Percentiles rank a stretch among this genome's conserved stretches.
phyloP scores from a whole-genome alignment of 345 rosid species.

The Populus simonii region DNA sequence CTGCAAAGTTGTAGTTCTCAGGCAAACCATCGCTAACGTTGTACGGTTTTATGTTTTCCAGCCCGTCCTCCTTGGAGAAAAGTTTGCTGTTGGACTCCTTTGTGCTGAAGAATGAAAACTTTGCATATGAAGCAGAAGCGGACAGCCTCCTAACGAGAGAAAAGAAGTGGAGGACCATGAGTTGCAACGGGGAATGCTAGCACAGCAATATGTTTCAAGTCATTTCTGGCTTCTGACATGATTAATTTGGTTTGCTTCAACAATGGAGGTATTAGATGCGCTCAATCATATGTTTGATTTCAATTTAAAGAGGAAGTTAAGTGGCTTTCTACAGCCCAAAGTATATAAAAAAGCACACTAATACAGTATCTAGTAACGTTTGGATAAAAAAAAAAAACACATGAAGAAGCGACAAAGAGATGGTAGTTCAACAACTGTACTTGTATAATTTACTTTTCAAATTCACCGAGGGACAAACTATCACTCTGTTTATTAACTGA shows the following conservation, averaged over 20 bases:
- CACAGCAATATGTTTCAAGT: constrained; percentile 19
- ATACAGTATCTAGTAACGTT: no score
- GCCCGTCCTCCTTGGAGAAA: constrained; percentile 20
- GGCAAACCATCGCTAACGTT: constrained; percentile 43
- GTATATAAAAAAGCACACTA: no score
- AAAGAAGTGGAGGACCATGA: constrained; percentile 24
- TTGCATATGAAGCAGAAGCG: not conserved
- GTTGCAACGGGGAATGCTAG: constrained; percentile 24
- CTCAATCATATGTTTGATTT: no score
- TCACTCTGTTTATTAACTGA: no score
- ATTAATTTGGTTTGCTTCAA: not conserved
- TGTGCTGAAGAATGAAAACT: not conserved
- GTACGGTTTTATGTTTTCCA: constrained; percentile 17
- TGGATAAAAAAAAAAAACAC: no score
- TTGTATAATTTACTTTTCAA: no score
- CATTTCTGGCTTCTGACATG: not conserved
- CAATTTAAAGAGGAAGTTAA: no score
- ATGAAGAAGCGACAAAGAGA: no score
- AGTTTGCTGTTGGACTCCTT: constrained; percentile 15
- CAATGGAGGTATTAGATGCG: no score
- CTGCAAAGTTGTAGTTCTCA: constrained; percentile 16
- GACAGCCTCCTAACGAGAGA: constrained; percentile 14
- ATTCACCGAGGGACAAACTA: no score
- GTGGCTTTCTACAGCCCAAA: no score
- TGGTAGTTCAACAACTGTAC: no score